Evolutionary conservation across 2,329 filamentous ascomycete species (phyloP), one percentile per base, ranked within the genome.

Genomic region (Didymosphaeria variabile): DNA sequence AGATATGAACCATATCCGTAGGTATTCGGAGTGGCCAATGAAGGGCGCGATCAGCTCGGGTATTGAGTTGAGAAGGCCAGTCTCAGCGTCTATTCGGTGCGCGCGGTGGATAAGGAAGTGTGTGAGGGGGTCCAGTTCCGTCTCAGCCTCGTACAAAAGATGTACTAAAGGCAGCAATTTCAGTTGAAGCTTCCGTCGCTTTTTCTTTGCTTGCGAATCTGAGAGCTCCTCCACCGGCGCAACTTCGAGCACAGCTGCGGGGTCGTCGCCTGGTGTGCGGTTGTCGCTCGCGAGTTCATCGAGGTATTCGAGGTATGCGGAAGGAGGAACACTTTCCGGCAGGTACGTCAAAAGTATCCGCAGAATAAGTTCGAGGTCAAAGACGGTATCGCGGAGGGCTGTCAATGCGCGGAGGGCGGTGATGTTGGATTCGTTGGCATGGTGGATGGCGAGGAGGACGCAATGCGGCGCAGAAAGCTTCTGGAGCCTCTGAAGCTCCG

Each of bases 261-360:
- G 66, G 38, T 68, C 64, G 34, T 72, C 68, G 34, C 84, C 80
- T 45, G 80, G 70, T 26, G 80, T 76, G 44, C 85, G 80, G 21
- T 83, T 77, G 55, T 80, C 81, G 5, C 80, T 79, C 44, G 81
- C 82, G 62, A 93, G 79, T 55, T 87, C 84, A 67, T 85, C 78
- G 19, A 93, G 72, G 55, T 92, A 85, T 15, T 81, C 80, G 19
- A 87, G 80, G 72, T 94, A 94, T 49, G 82, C 75, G n/a, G 78
- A 79, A 5, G 92, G 88, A 5, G 86, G 85, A 5, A 88, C 73
- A 46, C 86, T 89, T 77, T 94, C 91, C 29, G 93, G 92, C 0
- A 96, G 83, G 72, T 90, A 92, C 21, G 90, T 92, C 49, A 96
- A 84, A 23, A 96, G 79, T 56, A 95, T 88, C 47, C 90, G 88